A percentile compares a stretch with the other conserved stretches of the same genome.
Conservation (phyloP, 345 rosid species). For the Dovyalis caffra region DNA sequence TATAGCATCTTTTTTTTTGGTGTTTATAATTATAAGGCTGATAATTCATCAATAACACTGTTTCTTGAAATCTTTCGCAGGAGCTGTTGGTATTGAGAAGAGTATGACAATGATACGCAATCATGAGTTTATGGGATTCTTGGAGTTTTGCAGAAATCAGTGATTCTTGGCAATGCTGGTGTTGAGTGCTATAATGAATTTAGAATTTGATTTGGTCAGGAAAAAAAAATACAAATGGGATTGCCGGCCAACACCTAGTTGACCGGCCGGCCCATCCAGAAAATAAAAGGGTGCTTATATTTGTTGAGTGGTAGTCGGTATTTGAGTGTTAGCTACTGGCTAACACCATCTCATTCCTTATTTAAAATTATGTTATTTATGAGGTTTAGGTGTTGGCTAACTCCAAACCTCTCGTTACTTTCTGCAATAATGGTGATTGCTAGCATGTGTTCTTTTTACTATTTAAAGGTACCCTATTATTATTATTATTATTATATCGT, state of each 20-base stretch:
- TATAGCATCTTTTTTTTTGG: not conserved
- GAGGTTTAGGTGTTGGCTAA: not conserved
- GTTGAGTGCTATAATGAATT: not conserved
- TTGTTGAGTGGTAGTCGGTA: slow-evolving; percentile 18
- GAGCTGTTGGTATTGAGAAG: slow-evolving; percentile 58
- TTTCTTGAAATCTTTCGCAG: slow-evolving; percentile 32
- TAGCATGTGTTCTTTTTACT: too few relatives aligned
- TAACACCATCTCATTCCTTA: not conserved
- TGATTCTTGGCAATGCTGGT: slow-evolving; percentile 29
- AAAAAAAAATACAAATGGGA: not conserved
- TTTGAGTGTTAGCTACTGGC: not conserved
- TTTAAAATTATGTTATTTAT: not conserved
- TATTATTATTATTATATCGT: not conserved
- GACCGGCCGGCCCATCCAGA: slow-evolving; percentile 33
- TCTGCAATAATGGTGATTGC: too few relatives aligned
- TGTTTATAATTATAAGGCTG: too few relatives aligned
- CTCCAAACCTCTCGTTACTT: not conserved
- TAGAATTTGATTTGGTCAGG: too few relatives aligned
- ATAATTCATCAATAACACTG: too few relatives aligned
- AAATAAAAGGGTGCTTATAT: not conserved
- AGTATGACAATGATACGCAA: slow-evolving; percentile 64
- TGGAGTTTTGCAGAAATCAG: slow-evolving; percentile 68
- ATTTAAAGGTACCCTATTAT: too few relatives aligned
- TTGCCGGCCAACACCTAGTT: slow-evolving; percentile 56
- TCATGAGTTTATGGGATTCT: slow-evolving; percentile 87